Evolutionary conservation across 768 basidiomycete species (phyloP), one percentile per base, ranked within the genome.

Genomic region (Naganishia kalamii): DNA sequence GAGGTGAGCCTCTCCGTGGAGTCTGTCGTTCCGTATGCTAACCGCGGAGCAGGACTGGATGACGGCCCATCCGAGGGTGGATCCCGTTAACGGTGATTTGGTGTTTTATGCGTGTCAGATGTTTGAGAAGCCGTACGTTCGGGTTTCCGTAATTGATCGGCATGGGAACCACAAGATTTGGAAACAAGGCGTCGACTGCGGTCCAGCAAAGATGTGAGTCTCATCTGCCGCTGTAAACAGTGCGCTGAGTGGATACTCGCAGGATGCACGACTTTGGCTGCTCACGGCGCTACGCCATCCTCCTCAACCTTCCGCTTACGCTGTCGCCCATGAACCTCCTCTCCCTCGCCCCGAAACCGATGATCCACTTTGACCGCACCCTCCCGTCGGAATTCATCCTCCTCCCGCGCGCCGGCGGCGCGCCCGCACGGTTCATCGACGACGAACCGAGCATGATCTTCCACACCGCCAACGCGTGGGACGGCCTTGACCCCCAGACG

Each of bases 1-100:
- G 75, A 76, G 67, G 75, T 76, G 62, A 61, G 71, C 57, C 50
- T 54, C 19, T 30, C 2, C 23, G 21, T 13, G 5, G 11, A 3
- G 3, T 12, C 7, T 4, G 6, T 0, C 6, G 17, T 0, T 8
- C 30, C 35, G 29, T n/a, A 35, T 52, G 21, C 35, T 15, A 15
- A 7, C 25, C n/a, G 25, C 23, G 15, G 37, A 21, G 30, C 82
- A 88, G 33, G 86, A 87, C 74, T 97, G 92, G 88, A 81, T 92
- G 67, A 82, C 88, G 1, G 81, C 79, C n/a, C 93, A 98, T 79
- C 93, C 94, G 8, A 86, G 85, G 66, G 87, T 96, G 54, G 85
- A 77, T 62, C 75, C 75, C 0, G 59, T 77, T 2, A 74, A 75
- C 43, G 75, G 75, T 1, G 71, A 73, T 19, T 57, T 77, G 21